phyloP scores from a whole-genome alignment of 306 rosid genomes.

The Vicia villosa region DNA sequence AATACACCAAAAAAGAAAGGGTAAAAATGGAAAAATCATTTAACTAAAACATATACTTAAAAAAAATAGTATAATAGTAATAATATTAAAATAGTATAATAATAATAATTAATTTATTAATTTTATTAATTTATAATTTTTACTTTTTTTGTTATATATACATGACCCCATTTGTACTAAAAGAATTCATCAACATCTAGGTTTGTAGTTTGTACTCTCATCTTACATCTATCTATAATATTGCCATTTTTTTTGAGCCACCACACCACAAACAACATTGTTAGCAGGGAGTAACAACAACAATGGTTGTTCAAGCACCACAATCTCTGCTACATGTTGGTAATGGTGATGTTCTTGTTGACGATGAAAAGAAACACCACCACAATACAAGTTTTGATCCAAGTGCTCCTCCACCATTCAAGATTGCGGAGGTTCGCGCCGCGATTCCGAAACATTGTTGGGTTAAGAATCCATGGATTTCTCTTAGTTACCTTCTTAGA shows the following conservation, averaged over 20 bases:
- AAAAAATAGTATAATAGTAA: too few relatives aligned
- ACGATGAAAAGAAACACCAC: background rate
- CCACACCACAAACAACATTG: background rate
- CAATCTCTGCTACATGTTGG: background rate
- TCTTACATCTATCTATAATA: constrained; percentile 27
- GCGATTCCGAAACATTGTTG: constrained; percentile 92
- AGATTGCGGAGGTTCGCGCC: constrained; percentile 79
- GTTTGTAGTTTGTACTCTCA: constrained; percentile 22
- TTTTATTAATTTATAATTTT: background rate
- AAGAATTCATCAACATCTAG: constrained; percentile 36
- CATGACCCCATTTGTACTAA: constrained; percentile 23
- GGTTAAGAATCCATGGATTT: constrained; percentile 77
- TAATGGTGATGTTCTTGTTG: constrained; percentile 25
- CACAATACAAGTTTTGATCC: constrained; percentile 58
- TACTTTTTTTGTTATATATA: constrained; percentile 20
- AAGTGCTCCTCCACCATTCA: constrained; percentile 84
- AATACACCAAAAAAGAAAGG: background rate
- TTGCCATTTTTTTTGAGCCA: background rate
- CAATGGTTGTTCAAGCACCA: constrained; percentile 39
- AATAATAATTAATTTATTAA: background rate
- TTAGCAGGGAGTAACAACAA: constrained; percentile 14
- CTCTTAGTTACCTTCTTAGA: constrained; percentile 68
- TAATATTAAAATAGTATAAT: too few relatives aligned
- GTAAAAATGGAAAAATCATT: background rate
- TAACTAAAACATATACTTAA: background rate